Evolutionary conservation across 768 basidiomycete genomes (phyloP), one percentile per base, ranked within the genome.

Genomic region (Suillus tomentosus): DNA sequence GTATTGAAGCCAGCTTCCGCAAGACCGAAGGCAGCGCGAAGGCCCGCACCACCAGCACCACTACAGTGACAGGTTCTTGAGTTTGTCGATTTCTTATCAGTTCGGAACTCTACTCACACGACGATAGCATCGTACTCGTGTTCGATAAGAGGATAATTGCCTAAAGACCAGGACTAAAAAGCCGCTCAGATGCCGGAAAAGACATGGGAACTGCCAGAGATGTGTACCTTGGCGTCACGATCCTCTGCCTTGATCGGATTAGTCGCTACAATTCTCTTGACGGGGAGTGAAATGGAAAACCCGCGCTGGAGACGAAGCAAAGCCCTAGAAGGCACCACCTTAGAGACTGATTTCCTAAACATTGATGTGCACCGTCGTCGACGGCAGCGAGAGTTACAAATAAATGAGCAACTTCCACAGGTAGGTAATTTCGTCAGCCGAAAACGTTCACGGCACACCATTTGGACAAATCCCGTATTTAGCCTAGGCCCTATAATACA

Each of bases 91-190:
- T 67, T 27, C 10, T 48, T 14, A 45, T 14, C 63, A 5, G 2
- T 37, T 31, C 39, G 15, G 61, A 17, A 39, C 24, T 17, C 45
- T n/a, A 85, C 95, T 79, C 74, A 97, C 95, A 99, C 94, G 63
- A 99, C 96, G 70, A 99, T 90, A 17, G 96, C 96, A 83, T 99
- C 96, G 77, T 95, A 99, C 77, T 98, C 96, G 74, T 99, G 97
- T 75, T 99, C 97, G 70, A 99, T 95, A 66, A 99, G 82, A 22
- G 96, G 94, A 76, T 99, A 99, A 74, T 95, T 94, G 59, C 91
- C 91, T 47, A 88, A 90, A 54, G 87, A 84, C 88, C 88, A 90
- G 47, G 87, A 87, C 87, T 91, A n/a, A 37, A 58, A 57, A 69
- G 47, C 51, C 62, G 61, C 24, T 24, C 2, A 61, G 51, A 37